Evolutionary conservation across 2,329 filamentous ascomycete genomes (phyloP).

Genomic region (Dissoconium aciculare): DNA sequence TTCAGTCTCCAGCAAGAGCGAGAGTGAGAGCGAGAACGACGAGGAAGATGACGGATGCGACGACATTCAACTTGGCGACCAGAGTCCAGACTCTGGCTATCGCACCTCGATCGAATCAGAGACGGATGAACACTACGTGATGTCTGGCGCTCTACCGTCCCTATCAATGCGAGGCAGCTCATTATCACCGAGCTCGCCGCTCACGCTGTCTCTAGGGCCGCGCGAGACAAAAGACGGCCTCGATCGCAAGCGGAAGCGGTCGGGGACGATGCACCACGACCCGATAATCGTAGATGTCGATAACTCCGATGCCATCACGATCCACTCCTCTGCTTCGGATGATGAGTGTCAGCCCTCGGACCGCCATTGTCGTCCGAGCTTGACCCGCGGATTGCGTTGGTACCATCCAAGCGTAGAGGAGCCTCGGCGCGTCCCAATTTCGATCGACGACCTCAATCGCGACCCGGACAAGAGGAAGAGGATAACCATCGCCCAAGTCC

Average conservation of each 20-base stretch:
- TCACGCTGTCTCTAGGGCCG: too few species aligned
- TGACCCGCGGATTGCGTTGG: neutral
- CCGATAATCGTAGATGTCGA: too few species aligned
- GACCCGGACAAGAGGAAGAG: constrained; percentile 1
- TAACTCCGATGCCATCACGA: too few species aligned
- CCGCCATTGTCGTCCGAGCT: neutral
- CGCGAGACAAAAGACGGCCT: too few species aligned
- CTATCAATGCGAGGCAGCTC: too few species aligned
- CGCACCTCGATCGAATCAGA: too few species aligned
- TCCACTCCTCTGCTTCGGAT: neutral
- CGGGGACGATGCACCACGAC: too few species aligned
- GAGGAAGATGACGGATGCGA: neutral
- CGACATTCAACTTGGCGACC: neutral
- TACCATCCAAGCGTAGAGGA: neutral
- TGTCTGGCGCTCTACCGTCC: too few species aligned
- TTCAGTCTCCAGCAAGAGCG: neutral
- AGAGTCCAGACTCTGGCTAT: too few species aligned
- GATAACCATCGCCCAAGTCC: constrained; percentile 2
- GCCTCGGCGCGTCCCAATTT: neutral
- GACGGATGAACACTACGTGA: too few species aligned
- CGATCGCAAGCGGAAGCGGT: too few species aligned
- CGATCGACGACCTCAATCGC: neutral
- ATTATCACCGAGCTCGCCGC: too few species aligned
- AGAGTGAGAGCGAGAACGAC: neutral
- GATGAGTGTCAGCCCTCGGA: neutral